These are phyloP conservation scores for Biscogniauxia mediterranea DNA, from an alignment of 2,329 filamentous ascomycete genomes.

Conservation along the genomic window DNA sequence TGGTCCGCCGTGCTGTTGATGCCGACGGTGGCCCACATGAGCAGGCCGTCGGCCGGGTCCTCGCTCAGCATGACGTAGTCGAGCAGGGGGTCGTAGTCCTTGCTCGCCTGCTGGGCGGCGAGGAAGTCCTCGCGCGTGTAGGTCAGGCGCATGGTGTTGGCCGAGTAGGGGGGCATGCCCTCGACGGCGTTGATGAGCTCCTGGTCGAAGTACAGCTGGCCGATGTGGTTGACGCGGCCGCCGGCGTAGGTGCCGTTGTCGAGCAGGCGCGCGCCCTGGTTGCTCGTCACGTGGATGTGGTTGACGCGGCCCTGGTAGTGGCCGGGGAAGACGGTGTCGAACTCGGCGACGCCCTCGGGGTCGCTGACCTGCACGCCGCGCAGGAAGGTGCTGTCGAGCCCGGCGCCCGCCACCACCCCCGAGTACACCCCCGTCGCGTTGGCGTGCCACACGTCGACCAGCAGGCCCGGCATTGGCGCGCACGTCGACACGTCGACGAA, in stretches of 20 bases:
- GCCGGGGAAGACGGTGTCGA: slow-evolving; percentile 43
- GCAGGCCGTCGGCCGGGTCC: slow-evolving; percentile 44
- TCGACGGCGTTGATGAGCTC: slow-evolving; percentile 50
- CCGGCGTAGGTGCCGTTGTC: slow-evolving; percentile 50
- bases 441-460: slow-evolving; percentile 37
- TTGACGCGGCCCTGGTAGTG: slow-evolving; percentile 43
- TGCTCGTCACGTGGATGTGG: slow-evolving; percentile 37
- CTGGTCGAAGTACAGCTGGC: slow-evolving; percentile 61
- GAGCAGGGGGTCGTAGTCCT: slow-evolving; percentile 44
- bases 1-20: slow-evolving; percentile 40
- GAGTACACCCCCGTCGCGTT: slow-evolving; percentile 43
- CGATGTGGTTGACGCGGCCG: slow-evolving; percentile 53
- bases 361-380: slow-evolving; percentile 45
- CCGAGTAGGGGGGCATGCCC: slow-evolving; percentile 43
- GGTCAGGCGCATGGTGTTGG: slow-evolving; percentile 42
- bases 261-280: slow-evolving; percentile 33
- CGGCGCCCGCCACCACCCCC: slow-evolving; percentile 32
- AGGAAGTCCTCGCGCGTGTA: slow-evolving; percentile 50
- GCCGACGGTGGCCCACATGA: slow-evolving; percentile 51
- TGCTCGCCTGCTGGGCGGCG: slow-evolving; percentile 38
- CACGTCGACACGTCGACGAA: slow-evolving; percentile 36
- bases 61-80: slow-evolving; percentile 58
- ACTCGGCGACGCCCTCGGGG: slow-evolving; percentile 39
- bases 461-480: slow-evolving; percentile 30
- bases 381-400: slow-evolving; percentile 42